Conservation (phyloP, 345 rosid genomes). For the Limnanthes douglasii region DNA sequence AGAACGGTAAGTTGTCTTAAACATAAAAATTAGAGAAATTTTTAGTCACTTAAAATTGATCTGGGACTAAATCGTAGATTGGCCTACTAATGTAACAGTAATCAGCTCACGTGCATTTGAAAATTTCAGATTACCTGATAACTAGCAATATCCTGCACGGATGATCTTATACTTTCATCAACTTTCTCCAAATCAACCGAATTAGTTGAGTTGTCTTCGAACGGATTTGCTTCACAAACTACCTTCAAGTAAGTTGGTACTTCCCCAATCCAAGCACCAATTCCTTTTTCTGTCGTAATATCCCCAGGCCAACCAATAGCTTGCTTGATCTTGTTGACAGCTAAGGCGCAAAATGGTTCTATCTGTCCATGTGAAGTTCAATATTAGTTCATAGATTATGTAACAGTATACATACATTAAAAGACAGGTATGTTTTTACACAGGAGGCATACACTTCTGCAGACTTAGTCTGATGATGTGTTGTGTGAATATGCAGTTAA, state of each 20-base stretch:
- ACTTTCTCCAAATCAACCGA: constrained; percentile 20
- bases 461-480: no score
- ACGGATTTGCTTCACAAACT: constrained; percentile 15
- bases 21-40: no score
- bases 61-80: no score
- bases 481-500: no score
- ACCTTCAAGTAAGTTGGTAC: constrained; percentile 43
- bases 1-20: no score
- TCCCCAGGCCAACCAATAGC: constrained; percentile 47
- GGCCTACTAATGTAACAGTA: no score
- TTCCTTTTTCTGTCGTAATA: constrained; percentile 18
- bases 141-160: constrained; percentile 53
- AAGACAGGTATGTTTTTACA: not conserved
- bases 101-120: no score
- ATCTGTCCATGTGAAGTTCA: constrained; percentile 20
- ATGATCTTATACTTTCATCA: constrained; percentile 29
- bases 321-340: constrained; percentile 46
- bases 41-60: no score
- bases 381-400: no score
- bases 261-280: constrained; percentile 58
- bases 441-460: no score
- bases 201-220: constrained; percentile 13
- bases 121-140: constrained; percentile 64
- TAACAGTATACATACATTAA: constrained; percentile 3
- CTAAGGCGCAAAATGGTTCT: constrained; percentile 29